Percentiles rank a stretch among this genome's conserved stretches.
Conservation (phyloP, 2,329 filamentous ascomycete genomes). For the Epichloe festucae region DNA sequence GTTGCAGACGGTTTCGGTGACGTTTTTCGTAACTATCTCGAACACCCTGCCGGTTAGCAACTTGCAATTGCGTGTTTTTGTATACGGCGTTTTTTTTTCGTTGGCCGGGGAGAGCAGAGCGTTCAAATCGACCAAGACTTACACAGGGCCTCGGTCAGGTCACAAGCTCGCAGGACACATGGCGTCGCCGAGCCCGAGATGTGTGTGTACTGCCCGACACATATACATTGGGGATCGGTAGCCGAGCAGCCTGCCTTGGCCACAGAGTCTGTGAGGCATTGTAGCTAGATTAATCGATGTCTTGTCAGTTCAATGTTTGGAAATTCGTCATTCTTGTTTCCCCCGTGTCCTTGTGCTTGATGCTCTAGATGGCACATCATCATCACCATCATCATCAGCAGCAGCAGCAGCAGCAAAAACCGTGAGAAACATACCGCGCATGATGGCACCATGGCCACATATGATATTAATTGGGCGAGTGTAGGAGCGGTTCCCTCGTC, state of each 20-base stretch:
- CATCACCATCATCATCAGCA: no score
- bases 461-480: neutral
- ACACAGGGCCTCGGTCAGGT: conserved; percentile 14
- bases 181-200: conserved; percentile 11
- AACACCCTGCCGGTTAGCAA: neutral
- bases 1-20: conserved; percentile 2
- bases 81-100: neutral
- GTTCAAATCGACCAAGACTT: conserved; percentile 3
- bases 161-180: conserved; percentile 14
- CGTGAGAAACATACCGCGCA: neutral
- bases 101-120: neutral
- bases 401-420: neutral
- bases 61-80: neutral
- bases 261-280: neutral
- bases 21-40: conserved; percentile 1
- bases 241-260: conserved; percentile 7
- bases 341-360: no score
- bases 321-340: no score
- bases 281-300: neutral
- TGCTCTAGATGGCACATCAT: no score
- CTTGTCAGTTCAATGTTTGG: neutral
- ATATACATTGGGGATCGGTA: conserved; percentile 20
- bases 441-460: neutral
- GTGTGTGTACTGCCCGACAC: conserved; percentile 14
- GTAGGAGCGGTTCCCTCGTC: neutral